Evolutionary conservation across 176 grass and related monocot species (phyloP), one percentile per base, ranked within the genome.

Genomic region (Oryza meridionalis): DNA sequence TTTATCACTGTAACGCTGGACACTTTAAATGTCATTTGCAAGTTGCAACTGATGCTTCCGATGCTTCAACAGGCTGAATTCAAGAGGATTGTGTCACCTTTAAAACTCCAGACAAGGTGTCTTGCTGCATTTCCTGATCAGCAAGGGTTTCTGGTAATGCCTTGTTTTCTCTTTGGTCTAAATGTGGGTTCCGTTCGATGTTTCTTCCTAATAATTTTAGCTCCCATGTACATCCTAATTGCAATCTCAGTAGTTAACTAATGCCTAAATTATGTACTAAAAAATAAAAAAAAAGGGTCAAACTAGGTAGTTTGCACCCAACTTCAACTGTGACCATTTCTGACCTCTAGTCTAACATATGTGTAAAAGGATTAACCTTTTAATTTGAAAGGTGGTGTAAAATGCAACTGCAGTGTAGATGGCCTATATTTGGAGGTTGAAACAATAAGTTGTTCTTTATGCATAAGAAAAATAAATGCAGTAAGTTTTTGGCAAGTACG

Each of bases 101-200:
- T 98, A 69, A 98, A 95, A 84, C 92, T 87, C 70, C 93, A 98
- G 70, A 95, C 93, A 82, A 89, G 96, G 80, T 92, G 96, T 63
- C 85, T 95, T 70, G 89, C 96, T 29, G 93, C 93, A 67, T 98
- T 98, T 91, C 96, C 96, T 88, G 96, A 98, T 89, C 96, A 98
- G 88, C 89, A 95, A 92, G 96, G 89, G 7, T 98, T 98, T 91
- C 82, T 98, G 96, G 96, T 95, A 98, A 90, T 73, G 50, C 46
- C 67, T 40, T 17, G 16, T 73, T 68, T 79, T 51, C 12, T 40
- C 26, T 65, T 77, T 82, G 7, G 46, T 72, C 16, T 29, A 17
- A 17, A 21, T 66, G 8, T 65, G 61, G 14, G 13, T 79, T 14
- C 14, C 14, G 46, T 62, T 79, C 17, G 4, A 22, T 43, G 2